Evolutionary conservation across 2,329 filamentous ascomycete genomes (phyloP).

Genomic region (Talaromyces pinophilus): DNA sequence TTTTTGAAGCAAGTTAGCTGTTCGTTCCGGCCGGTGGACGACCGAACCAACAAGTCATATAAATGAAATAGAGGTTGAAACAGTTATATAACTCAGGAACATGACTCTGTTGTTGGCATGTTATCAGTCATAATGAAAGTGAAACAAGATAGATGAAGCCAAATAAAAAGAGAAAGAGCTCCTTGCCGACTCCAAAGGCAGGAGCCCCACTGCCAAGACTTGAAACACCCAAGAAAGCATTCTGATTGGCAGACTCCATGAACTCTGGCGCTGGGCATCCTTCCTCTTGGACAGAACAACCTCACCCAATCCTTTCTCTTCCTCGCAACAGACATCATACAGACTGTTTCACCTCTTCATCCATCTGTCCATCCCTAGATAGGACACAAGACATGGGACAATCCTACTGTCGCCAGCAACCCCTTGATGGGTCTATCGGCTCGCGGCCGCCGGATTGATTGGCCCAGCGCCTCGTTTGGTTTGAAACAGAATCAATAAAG

Average conservation of each 20-base stretch:
- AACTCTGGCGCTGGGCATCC: not conserved
- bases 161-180: not conserved
- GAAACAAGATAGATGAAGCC: too few species aligned
- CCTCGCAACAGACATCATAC: not conserved
- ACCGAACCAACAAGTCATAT: not conserved
- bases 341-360: constrained; percentile 6
- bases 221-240: not conserved
- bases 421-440: constrained; percentile 5
- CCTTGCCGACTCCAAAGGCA: not conserved
- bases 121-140: too few species aligned
- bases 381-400: not conserved
- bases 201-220: not conserved
- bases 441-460: not conserved
- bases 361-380: not conserved
- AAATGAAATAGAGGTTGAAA: not conserved
- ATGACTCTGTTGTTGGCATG: not conserved
- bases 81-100: not conserved
- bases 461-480: constrained; percentile 2
- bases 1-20: not conserved
- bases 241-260: not conserved
- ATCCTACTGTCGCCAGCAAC: not conserved
- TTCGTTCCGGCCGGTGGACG: not conserved
- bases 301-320: not conserved
- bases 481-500: constrained; percentile 9
- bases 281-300: not conserved